phyloP scores from a whole-genome alignment of 352 stramenopile genomes.

The Phytophthora niederhauseri region DNA sequence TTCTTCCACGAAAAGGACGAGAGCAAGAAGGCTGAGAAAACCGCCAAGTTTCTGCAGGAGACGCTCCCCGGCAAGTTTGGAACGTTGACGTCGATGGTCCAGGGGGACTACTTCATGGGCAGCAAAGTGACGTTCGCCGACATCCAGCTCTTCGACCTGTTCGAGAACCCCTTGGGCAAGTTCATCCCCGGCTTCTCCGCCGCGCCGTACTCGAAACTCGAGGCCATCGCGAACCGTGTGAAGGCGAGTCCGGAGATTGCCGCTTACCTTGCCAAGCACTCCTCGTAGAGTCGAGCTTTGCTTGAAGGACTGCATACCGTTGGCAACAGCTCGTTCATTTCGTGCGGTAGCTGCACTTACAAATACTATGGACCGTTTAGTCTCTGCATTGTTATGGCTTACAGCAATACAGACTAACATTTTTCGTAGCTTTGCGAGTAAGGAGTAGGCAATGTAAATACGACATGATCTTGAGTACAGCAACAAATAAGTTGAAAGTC shows the following conservation, averaged over 20 bases:
- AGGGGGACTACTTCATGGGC: slow-evolving; percentile 48
- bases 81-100: background rate
- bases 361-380: too few species aligned
- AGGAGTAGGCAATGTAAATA: too few species aligned
- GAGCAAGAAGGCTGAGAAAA: slow-evolving; percentile 44
- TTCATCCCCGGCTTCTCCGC: slow-evolving; percentile 39
- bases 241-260: slow-evolving; percentile 41
- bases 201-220: slow-evolving; percentile 51
- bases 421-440: too few species aligned
- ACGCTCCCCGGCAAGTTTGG: slow-evolving; percentile 38
- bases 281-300: background rate
- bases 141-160: slow-evolving; percentile 58
- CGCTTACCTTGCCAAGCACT: slow-evolving; percentile 41
- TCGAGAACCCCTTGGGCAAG: slow-evolving; percentile 43
- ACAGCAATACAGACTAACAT: too few species aligned
- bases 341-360: too few species aligned
- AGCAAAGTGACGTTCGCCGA: slow-evolving; percentile 48
- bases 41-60: slow-evolving; percentile 32
- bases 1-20: slow-evolving; percentile 38
- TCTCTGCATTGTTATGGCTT: too few species aligned
- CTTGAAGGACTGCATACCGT: background rate
- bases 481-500: too few species aligned
- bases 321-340: background rate
- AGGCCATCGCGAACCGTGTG: slow-evolving; percentile 38
- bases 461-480: too few species aligned